Evolutionary conservation across 2,329 filamentous ascomycete species (phyloP), one percentile per base, ranked within the genome.

Genomic region (Cladophialophora carrionii): DNA sequence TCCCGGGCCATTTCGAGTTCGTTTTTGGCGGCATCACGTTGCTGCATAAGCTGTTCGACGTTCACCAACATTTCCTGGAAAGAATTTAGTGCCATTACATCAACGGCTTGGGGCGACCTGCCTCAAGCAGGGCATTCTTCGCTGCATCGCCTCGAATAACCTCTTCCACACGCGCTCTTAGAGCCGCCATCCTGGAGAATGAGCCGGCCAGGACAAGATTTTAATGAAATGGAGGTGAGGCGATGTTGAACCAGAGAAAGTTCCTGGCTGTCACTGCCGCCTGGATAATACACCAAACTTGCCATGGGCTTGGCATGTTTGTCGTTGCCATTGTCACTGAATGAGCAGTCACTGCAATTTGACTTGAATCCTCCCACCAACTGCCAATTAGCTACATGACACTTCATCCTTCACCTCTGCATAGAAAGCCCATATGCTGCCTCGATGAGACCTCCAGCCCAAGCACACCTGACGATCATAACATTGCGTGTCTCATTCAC

Each of bases 1-100:
- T 68, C 66, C 31, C 64, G 61, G n/a, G 66, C 63, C 66, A 68
- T 68, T 8, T 62, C 63, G 22, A 68, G 63, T 51, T 68, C 66
- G 37, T 57, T 61, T 48, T 57, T 61, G 1, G 63, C 66, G 24
- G 66, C 57, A 53, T 68, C 66, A 12, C 63, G 66, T 56, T 68
- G 53, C 34, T 57, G 37, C 41, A 57, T 64, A n/a, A 65, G 61
- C 55, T 61, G 56, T 32, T 68, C 66, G 41, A 68, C 46, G 24
- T 64, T 37, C 29, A 52, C 58, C 48, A 66, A 14, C 63, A 68
- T 61, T 31, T 68, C 61, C 66, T 68, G 41, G 14, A 3, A n/a
- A 37, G 41, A 24, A 48, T 66, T 66, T 32, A 66, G 63, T 31
- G 57, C 24, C 34, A 6, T 32, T 9, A 26, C 17, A 59, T 53